Conservation (phyloP, 1,139 yeast genomes). For the Debaryomycetaceae sp. region DNA sequence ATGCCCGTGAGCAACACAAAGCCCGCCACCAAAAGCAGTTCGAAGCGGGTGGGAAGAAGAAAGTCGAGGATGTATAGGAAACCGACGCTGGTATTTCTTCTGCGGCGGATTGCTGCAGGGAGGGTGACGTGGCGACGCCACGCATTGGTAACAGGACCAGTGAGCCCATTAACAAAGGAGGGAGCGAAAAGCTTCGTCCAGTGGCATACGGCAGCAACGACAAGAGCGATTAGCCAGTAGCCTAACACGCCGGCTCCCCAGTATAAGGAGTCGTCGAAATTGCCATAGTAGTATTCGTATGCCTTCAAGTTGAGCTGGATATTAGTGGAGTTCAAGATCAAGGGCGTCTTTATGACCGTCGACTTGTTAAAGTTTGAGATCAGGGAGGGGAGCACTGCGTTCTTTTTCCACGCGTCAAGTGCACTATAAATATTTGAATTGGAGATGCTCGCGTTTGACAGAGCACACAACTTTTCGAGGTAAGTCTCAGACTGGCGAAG, state of each 20-base stretch:
- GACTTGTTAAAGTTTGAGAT: constrained; percentile 14
- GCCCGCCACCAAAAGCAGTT: constrained; percentile 10
- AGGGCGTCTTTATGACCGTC: constrained; percentile 12
- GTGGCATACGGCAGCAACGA: constrained; percentile 30
- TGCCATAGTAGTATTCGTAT: constrained; percentile 21
- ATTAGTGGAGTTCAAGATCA: constrained; percentile 9
- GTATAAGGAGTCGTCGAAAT: constrained; percentile 27
- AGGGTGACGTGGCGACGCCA: constrained; percentile 20
- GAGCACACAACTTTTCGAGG: background rate
- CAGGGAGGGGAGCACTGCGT: constrained; percentile 11
- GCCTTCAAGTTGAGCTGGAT: constrained; percentile 9
- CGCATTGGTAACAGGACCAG: constrained; percentile 13
- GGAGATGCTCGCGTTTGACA: constrained; percentile 7
- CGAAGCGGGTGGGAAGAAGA: constrained; percentile 9
- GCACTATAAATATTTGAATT: constrained; percentile 9
- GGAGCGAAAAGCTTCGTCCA: constrained; percentile 25
- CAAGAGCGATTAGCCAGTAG: constrained; percentile 36
- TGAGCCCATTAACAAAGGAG: constrained; percentile 9
- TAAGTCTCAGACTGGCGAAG: background rate
- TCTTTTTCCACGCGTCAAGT: constrained; percentile 7
- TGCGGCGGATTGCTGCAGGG: constrained; percentile 19
- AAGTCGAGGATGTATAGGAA: constrained; percentile 11
- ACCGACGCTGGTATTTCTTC: constrained; percentile 13
- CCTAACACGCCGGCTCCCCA: constrained; percentile 40
- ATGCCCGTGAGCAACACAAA: constrained; percentile 5